These are phyloP conservation scores for Cylindrotheca fusiformis DNA, from an alignment of 108 stramenopile genomes.

Conservation along the genomic window DNA sequence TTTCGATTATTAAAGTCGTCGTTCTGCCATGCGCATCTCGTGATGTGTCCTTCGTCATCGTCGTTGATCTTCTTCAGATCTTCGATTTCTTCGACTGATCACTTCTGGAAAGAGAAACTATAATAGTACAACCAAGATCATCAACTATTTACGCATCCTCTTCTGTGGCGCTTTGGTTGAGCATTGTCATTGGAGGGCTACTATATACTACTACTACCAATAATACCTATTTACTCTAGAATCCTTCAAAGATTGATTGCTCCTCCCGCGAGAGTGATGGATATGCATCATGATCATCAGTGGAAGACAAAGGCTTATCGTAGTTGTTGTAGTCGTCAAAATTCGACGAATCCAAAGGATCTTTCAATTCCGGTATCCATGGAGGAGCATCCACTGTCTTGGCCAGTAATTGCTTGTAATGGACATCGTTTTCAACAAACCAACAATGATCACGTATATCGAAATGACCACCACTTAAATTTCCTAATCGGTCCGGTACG, in stretches of 20 bases:
- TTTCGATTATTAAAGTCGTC: too few species aligned
- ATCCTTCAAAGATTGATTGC: constrained; percentile 31
- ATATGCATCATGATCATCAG: background rate
- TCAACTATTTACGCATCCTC: too few species aligned
- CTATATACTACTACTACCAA: too few species aligned
- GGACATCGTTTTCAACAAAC: constrained; percentile 48
- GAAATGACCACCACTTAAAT: constrained; percentile 40
- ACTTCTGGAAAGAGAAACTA: too few species aligned
- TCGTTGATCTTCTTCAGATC: too few species aligned
- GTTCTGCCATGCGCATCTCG: too few species aligned
- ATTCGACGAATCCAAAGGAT: constrained; percentile 80
- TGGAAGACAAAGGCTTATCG: constrained; percentile 2
- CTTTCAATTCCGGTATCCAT: constrained; percentile 75
- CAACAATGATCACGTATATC: constrained; percentile 61
- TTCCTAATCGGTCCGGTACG: constrained; percentile 52
- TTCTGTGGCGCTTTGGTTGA: too few species aligned
- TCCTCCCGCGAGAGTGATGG: constrained; percentile 11
- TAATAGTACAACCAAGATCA: too few species aligned
- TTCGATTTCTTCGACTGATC: too few species aligned
- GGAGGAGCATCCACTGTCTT: constrained; percentile 60
- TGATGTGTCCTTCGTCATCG: too few species aligned
- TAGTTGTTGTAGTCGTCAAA: constrained; percentile 55
- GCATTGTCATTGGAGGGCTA: too few species aligned
- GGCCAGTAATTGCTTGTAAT: constrained; percentile 52
- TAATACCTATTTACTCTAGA: too few species aligned